Evolutionary conservation across 1,284 basidiomycete genomes (phyloP), one percentile per base, ranked within the genome.

Genomic region (Melampsora occidentalis): DNA sequence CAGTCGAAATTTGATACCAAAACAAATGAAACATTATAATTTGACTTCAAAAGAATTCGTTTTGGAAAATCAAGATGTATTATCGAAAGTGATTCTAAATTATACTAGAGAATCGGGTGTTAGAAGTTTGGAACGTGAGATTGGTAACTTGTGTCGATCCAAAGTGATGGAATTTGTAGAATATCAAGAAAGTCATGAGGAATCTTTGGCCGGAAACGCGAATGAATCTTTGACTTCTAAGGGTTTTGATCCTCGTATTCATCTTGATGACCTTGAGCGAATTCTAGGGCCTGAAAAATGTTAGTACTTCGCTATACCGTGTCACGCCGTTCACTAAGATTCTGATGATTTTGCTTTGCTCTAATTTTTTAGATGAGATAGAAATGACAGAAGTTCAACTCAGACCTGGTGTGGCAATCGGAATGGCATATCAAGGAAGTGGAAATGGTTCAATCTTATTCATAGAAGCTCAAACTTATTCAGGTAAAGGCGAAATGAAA

Each of bases 101-200:
- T 94, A 94, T 81, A 94, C 93, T 0, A 87, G 90, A 12, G 92
- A 97, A 83, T 94, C 94, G 0, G 94, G 95, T 39, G 94, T 97
- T n/a, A 88, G 94, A 39, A 90, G 89, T 35, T 87, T 97, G 14
- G 94, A 97, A 82, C 88, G 95, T 5, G 89, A 92, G 14, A 90
- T 97, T 64, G 93, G 92, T 10, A 88, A 90, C 22, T 88, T 97
- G 22, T 91, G 92, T 46, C 85, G 95, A 25, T 90, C 88, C 79
- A 95, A 95, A 81, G 93, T 92, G 0, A 93, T 95, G 20, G 90
- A 97, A 80, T 96, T 90, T 88, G 89, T 93, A 0, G 90, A 91
- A 81, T 86, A 86, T 79, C 83, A 88, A 28, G 91, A 93, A 79
- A 84, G 82, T 9, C 78, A 79, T 0, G 39, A 57, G 65, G 42